Evolutionary conservation across 2,329 filamentous ascomycete genomes (phyloP), one percentile per base, ranked within the genome.

Genomic region (Elsinoe batatas): DNA sequence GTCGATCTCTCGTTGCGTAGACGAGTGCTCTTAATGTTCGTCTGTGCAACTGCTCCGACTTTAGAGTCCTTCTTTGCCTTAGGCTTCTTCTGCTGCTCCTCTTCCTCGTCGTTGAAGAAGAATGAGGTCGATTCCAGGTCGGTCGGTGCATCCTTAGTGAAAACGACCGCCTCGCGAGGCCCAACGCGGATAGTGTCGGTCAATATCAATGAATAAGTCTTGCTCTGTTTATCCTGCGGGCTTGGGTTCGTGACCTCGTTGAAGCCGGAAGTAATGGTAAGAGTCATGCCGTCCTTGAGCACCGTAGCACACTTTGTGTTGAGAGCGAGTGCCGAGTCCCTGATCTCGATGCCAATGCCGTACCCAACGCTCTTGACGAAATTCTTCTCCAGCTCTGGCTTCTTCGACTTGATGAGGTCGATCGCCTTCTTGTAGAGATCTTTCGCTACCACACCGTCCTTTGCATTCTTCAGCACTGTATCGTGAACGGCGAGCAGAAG

Each of bases 91-190:
- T 87, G 80, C 32, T 88, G 87, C 69, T 89, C 84, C 62, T 94
- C 88, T 60, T 95, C 89, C 60, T 94, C 88, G 63, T 97, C 91
- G 67, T 95, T 95, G 77, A 98, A 98, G 74, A 96, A 97, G 76
- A 98, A 98, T 0, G 91, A 95, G 37, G 91, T 91, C 3, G 90
- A 90, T 65, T 97, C 93, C 58, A 95, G 82, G 66, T 95, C 91
- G 26, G 88, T 87, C 1, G 91, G 84, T 0, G 91, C 91, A 67
- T 96, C 91, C 58, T 89, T 90, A 15, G 93, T 98, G 72, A 98
- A 97, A 26, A 96, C 83, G 32, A 90, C 85, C 0, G 86, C 81
- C 51, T 95, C 89, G n/a, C 74, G 68, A 33, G 81, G 76, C 10
- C 86, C 88, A 50, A 96, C 89, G 63, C 93, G 88, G 43, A 98